These are phyloP conservation scores for Quercus dentata DNA, from an alignment of 306 rosid species.

Conservation along the genomic window DNA sequence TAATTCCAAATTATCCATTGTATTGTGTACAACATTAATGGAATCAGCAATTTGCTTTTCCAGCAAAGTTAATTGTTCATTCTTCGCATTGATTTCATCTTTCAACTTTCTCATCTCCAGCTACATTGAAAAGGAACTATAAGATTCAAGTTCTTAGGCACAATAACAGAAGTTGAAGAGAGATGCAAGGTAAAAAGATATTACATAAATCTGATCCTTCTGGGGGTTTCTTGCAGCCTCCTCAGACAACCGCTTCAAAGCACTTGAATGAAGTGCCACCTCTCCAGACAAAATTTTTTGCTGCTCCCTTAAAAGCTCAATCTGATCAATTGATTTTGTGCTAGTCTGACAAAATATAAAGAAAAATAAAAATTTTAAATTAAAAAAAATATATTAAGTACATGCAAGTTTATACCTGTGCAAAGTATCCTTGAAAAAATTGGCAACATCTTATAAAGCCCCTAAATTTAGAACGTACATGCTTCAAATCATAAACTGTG, in stretches of 20 bases:
- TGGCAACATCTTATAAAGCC: not conserved
- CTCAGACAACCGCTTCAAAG: constrained; percentile 85
- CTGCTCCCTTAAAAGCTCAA: constrained; percentile 93
- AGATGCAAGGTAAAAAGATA: constrained; percentile 19
- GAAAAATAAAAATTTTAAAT: not conserved
- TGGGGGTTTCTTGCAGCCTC: constrained; percentile 72
- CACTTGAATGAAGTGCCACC: constrained; percentile 89
- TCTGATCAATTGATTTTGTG: constrained; percentile 70
- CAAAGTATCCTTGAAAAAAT: not conserved
- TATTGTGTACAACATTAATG: constrained; percentile 41
- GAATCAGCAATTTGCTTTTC: constrained; percentile 74
- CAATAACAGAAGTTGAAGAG: constrained; percentile 15
- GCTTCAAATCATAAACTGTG: not conserved
- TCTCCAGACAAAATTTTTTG: constrained; percentile 84
- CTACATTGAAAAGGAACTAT: constrained; percentile 32
- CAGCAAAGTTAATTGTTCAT: constrained; percentile 72
- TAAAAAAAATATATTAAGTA: not conserved
- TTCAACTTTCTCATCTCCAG: constrained; percentile 64
- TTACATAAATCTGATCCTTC: constrained; percentile 68
- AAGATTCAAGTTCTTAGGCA: constrained; percentile 31
- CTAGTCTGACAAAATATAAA: constrained; percentile 52
- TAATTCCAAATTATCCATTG: constrained; percentile 55
- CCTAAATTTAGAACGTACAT: not conserved
- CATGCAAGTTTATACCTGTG: not conserved
- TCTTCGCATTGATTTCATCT: constrained; percentile 75